Base-by-base conservation (phyloP, 345 rosid genomes). In the Euphorbia pulcherrima region DNA sequence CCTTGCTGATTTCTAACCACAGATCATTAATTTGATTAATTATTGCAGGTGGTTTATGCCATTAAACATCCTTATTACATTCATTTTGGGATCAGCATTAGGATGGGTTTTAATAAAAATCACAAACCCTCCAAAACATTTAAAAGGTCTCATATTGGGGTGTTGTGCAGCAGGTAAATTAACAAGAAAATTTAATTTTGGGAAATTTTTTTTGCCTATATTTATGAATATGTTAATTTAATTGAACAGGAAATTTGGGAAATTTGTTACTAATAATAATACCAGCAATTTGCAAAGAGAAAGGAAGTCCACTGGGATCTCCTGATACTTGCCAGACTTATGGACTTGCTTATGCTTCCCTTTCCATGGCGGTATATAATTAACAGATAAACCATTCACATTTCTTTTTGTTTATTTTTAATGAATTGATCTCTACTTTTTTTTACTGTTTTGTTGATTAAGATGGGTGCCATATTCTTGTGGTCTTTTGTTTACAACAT, bases 321-420 rank as follows among this genome's bases (percentile, higher is more conserved):
- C 54, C 72, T 2, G 58, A 62, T 12, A 28, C 60, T 64, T 83
- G 87, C 57, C 8, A 35, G 35, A 54, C 66, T 0, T 53, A 74
- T 23, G 87, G 78, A 57, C 58, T 55, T 64, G 67, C 81, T 33
- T 83, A 76, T 68, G 83, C 69, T 74, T 81, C 83, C 9, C 80
- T 83, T 29, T 83, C 87, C 12, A 61, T 80, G 83, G 84, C 84
- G 41, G 86, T 80, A 80, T n/a, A n/a, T n/a, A n/a, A n/a, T n/a
- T n/a, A n/a, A n/a, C n/a, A n/a, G n/a, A n/a, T n/a, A n/a, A n/a
- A n/a, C n/a, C n/a, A n/a, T n/a, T n/a, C n/a, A n/a, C n/a, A n/a
- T n/a, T n/a, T n/a, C n/a, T n/a, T n/a, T n/a, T n/a, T n/a, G n/a
- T n/a, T n/a, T 27, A 54, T 24, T 8, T 28, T 51, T 59, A 18